Conservation (phyloP, 2,329 filamentous ascomycete genomes). For the Emergomyces orientalis region DNA sequence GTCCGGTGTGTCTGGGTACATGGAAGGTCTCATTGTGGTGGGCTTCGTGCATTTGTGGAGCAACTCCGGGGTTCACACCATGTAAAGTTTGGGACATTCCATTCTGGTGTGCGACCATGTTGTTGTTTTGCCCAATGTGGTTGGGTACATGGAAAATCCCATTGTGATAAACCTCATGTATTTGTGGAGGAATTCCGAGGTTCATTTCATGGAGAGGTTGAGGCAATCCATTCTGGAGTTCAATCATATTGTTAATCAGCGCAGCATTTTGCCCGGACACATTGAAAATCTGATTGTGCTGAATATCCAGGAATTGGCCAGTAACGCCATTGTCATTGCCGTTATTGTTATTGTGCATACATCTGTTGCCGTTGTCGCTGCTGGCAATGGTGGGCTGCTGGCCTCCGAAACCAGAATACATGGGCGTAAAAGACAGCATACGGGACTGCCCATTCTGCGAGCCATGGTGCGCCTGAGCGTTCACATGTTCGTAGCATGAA, state of each 20-base stretch:
- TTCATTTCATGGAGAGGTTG: neutral
- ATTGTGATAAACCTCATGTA: neutral
- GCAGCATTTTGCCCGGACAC: neutral
- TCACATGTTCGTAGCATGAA: neutral
- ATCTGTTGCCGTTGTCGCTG: neutral
- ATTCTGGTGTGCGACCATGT: neutral
- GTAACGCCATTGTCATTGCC: neutral
- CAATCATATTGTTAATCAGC: neutral
- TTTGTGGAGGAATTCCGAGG: neutral
- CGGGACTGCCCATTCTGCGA: neutral
- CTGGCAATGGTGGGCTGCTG: neutral
- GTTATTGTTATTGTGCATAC: neutral
- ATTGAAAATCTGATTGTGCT: neutral
- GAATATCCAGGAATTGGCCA: neutral
- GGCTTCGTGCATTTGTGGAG: neutral
- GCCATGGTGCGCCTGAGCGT: neutral
- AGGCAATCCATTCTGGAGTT: neutral
- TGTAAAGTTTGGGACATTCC: neutral
- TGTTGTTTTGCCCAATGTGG: neutral
- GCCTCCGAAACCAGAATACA: neutral
- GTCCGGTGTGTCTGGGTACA: neutral
- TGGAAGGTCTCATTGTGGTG: neutral
- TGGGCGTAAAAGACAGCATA: neutral
- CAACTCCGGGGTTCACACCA: neutral
- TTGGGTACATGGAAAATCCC: neutral